Percentiles rank a stretch among this genome's conserved stretches.
Evolutionary conservation across 2,329 filamentous ascomycete species (phyloP).

Genomic region (Apiospora marii): DNA sequence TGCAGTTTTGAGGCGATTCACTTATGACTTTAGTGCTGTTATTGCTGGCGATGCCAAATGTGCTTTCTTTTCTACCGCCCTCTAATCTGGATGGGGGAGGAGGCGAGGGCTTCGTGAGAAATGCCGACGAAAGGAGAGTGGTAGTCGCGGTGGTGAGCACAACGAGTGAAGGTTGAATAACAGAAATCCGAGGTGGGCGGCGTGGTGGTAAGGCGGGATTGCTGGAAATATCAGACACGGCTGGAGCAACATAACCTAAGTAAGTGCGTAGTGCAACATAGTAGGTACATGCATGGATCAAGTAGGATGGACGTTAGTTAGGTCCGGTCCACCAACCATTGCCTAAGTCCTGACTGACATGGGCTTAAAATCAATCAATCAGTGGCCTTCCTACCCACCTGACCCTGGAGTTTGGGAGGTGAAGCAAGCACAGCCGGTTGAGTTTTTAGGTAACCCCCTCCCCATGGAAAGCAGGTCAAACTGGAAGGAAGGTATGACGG

Average conservation of each 20-base stretch:
- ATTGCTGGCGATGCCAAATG: background rate
- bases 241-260: background rate
- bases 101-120: background rate
- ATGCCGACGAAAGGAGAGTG: conserved; percentile 4
- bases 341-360: background rate
- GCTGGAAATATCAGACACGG: conserved; percentile 19
- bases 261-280: background rate
- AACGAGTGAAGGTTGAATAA: conserved; percentile 13
- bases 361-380: background rate
- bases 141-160: conserved; percentile 13
- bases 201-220: conserved; percentile 19
- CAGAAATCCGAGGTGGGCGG: conserved; percentile 5
- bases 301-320: background rate
- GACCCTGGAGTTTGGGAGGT: conserved; percentile 1
- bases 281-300: background rate
- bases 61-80: background rate
- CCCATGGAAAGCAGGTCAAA: background rate
- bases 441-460: background rate
- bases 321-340: background rate
- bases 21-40: background rate
- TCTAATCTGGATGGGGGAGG: background rate
- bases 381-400: background rate
- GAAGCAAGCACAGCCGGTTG: conserved; percentile 7
- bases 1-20: conserved; percentile 1
- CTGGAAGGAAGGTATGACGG: background rate